These are phyloP conservation scores for Orbilia quercus DNA, from an alignment of 2,329 filamentous ascomycete genomes.

Conservation along the genomic window DNA sequence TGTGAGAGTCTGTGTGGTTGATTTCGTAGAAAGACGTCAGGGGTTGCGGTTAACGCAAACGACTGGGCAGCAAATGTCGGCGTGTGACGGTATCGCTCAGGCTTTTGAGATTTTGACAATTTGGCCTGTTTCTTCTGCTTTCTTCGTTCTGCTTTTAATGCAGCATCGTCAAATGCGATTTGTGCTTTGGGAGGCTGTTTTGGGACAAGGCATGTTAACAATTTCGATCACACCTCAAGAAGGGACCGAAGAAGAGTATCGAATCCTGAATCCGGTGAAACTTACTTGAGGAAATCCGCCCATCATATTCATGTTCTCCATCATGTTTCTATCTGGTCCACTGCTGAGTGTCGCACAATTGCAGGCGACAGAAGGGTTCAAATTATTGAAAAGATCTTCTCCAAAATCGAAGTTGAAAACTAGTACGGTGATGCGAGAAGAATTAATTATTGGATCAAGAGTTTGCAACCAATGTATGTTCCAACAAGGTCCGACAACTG, in stretches of 20 bases:
- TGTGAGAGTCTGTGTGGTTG: constrained; percentile 39
- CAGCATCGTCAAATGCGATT: constrained; percentile 13
- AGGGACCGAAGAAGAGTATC: no score
- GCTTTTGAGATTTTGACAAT: constrained; percentile 28
- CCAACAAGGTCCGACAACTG: background rate
- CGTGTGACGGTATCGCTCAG: constrained; percentile 39
- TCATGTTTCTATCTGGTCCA: background rate
- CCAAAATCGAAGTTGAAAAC: constrained; percentile 36
- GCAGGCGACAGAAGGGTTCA: constrained; percentile 32
- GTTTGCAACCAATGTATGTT: constrained; percentile 15
- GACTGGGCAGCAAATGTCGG: constrained; percentile 50
- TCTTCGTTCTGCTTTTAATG: constrained; percentile 18
- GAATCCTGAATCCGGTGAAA: constrained; percentile 2
- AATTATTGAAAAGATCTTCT: constrained; percentile 45
- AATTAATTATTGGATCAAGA: constrained; percentile 28
- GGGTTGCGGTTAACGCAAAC: constrained; percentile 48
- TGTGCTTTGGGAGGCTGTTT: constrained; percentile 27
- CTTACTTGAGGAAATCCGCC: constrained; percentile 39
- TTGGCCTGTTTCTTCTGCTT: constrained; percentile 39
- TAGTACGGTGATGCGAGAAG: constrained; percentile 8
- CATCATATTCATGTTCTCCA: constrained; percentile 25
- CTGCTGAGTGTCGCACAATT: constrained; percentile 18
- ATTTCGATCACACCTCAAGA: constrained; percentile 3
- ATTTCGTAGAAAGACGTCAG: constrained; percentile 33
- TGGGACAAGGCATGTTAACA: constrained; percentile 12